phyloP scores from a whole-genome alignment of 192 early-diverging fungal genomes.

The Entrophospora sp. region DNA sequence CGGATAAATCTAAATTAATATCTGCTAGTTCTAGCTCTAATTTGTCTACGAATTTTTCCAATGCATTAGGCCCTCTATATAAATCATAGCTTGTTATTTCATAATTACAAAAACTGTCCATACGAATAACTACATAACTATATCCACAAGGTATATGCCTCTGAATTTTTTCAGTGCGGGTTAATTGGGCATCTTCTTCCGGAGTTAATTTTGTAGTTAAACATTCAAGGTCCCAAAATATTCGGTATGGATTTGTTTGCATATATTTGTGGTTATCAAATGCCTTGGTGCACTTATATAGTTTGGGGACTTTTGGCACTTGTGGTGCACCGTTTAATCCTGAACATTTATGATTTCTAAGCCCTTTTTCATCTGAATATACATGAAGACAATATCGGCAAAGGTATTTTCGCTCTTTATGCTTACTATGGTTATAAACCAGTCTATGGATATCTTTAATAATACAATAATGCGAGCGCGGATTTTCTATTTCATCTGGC shows the following conservation, averaged over 20 bases:
- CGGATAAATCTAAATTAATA: background rate
- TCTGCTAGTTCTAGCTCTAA: background rate
- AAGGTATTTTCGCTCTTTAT: constrained; percentile 12
- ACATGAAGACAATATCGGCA: constrained; percentile 13
- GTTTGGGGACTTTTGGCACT: background rate
- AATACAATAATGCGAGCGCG: background rate
- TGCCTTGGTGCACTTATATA: background rate
- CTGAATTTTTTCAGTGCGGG: constrained; percentile 6
- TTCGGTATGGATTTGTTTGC: constrained; percentile 10
- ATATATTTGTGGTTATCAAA: constrained; percentile 14
- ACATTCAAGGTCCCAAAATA: constrained; percentile 12
- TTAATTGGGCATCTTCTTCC: constrained; percentile 8
- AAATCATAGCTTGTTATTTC: constrained; percentile 13
- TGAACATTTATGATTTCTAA: constrained; percentile 6
- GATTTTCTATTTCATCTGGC: background rate
- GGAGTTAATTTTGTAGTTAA: background rate
- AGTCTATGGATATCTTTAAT: constrained; percentile 9
- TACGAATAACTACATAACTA: constrained; percentile 10
- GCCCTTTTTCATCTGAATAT: constrained; percentile 7
- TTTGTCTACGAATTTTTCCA: constrained; percentile 9
- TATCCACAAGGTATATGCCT: constrained; percentile 8
- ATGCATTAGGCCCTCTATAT: constrained; percentile 12
- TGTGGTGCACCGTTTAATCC: constrained; percentile 2
- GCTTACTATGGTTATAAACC: constrained; percentile 15
- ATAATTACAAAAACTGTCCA: constrained; percentile 13